These are phyloP conservation scores for Mortierella claussenii DNA, from an alignment of 192 early-diverging fungal genomes.

Conservation along the genomic window DNA sequence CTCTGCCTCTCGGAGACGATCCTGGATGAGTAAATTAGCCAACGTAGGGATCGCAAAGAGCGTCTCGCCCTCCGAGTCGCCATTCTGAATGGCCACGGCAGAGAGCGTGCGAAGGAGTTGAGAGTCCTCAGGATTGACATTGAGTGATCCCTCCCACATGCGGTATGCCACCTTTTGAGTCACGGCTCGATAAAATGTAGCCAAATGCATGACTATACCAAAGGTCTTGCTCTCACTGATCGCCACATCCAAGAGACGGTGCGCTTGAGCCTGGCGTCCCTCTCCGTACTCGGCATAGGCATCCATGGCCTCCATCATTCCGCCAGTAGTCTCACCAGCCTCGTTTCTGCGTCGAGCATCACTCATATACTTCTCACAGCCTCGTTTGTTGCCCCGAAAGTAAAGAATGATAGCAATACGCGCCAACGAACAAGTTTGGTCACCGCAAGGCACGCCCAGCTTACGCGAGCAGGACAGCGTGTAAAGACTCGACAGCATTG, in stretches of 20 bases:
- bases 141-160: slow-evolving; percentile 59
- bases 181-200: slow-evolving; percentile 57
- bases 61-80: slow-evolving; percentile 58
- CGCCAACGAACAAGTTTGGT: slow-evolving; percentile 53
- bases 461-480: slow-evolving; percentile 22
- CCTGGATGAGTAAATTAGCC: slow-evolving; percentile 48
- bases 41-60: slow-evolving; percentile 57
- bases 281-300: slow-evolving; percentile 56
- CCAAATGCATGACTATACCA: slow-evolving; percentile 55
- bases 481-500: slow-evolving; percentile 25
- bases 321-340: slow-evolving; percentile 38
- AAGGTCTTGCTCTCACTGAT: slow-evolving; percentile 50
- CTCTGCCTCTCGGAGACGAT: slow-evolving; percentile 51
- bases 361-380: slow-evolving; percentile 51
- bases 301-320: slow-evolving; percentile 48
- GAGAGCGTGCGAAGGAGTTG: slow-evolving; percentile 50
- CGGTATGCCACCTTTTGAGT: slow-evolving; percentile 51
- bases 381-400: slow-evolving; percentile 50
- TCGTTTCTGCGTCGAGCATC: slow-evolving; percentile 25
- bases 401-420: slow-evolving; percentile 52
- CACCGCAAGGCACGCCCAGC: slow-evolving; percentile 19
- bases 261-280: slow-evolving; percentile 44
- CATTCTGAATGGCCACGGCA: slow-evolving; percentile 54
- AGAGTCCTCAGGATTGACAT: slow-evolving; percentile 43
- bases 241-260: slow-evolving; percentile 42